These are phyloP conservation scores for Penicillium cataractarum DNA, from an alignment of 495 filamentous ascomycete species.

Conservation along the genomic window DNA sequence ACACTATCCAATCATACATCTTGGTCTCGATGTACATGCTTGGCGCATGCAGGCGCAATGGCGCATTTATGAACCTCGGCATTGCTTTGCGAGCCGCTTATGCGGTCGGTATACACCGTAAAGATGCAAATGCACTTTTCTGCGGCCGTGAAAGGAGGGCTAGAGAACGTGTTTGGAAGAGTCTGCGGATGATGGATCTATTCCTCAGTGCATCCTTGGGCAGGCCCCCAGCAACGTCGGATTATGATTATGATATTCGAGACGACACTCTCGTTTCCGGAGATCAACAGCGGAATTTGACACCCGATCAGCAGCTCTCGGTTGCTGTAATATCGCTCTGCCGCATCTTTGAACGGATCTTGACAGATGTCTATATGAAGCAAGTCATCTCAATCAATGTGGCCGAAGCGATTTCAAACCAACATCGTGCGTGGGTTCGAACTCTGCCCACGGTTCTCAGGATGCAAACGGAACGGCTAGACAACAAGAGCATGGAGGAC, in stretches of 20 bases:
- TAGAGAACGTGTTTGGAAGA: slow-evolving; percentile 65
- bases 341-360: slow-evolving; percentile 66
- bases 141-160: slow-evolving; percentile 49
- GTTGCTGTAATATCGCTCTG: slow-evolving; percentile 48
- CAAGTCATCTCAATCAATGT: slow-evolving; percentile 68
- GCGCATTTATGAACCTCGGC: slow-evolving; percentile 58
- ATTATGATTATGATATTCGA: slow-evolving; percentile 58
- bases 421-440: slow-evolving; percentile 49
- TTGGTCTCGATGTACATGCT: slow-evolving; percentile 65
- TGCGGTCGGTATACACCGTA: slow-evolving; percentile 63
- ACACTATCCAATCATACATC: slow-evolving; percentile 61
- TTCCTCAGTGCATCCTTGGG: slow-evolving; percentile 64
- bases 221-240: slow-evolving; percentile 61
- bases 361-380: slow-evolving; percentile 69
- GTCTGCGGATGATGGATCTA: slow-evolving; percentile 61
- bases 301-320: slow-evolving; percentile 40
- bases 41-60: slow-evolving; percentile 62
- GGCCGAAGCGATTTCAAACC: slow-evolving; percentile 67
- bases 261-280: slow-evolving; percentile 28
- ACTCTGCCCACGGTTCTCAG: slow-evolving; percentile 40
- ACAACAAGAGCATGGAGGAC: slow-evolving; percentile 50
- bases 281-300: slow-evolving; percentile 26
- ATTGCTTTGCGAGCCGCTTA: slow-evolving; percentile 62
- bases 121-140: slow-evolving; percentile 62
- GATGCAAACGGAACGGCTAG: slow-evolving; percentile 39